Evolutionary conservation across 202 grass and related monocot species (phyloP), one percentile per base, ranked within the genome.

Genomic region (Alloteropsis angusta): DNA sequence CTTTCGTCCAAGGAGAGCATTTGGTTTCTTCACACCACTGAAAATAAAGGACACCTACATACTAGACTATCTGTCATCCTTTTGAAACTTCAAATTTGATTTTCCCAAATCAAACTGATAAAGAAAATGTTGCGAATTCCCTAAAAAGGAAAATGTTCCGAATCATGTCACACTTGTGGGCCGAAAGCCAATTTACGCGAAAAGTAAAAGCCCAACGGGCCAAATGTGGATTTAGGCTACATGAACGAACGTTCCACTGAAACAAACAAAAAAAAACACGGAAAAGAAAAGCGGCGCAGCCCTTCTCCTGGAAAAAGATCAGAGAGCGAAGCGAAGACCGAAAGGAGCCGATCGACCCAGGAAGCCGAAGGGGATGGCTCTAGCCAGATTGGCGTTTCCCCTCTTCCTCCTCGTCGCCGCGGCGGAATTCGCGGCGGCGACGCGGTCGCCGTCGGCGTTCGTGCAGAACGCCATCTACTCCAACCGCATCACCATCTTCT

Each of bases 381-480:
- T 44, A 28, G 1, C 18, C 65, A 58, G 72, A 77, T 8, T 68
- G 17, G 84, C 82, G 60, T n/a, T 74, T 42, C 21, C 75, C 5
- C 1, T 81, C n/a, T 9, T 88, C 71, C 7, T 98, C 61, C 23
- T 94, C 68, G 35, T 79, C 73, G 79, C 39, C 21, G 85, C 65
- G 15, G 79, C 67, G 48, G 80, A 65, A 22, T n/a, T 32, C 21
- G 66, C 78, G 60, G 59, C 64, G 12, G 89, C 69, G 58, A 70
- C 79, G 65, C 77, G 85, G 23, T 94, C 89, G 15, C 76, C 89
- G 60, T 84, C 91, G 53, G 94, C 91, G 43, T 94, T 87, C 78
- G 91, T 97, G 16, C 91, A 94, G 74, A 94, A 94, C 83, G 89
- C 85, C 78, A 87, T 94, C 73, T 97, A 97, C 87, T 97, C 94